These are phyloP conservation scores for Tylopilus vinaceipallidus DNA, from an alignment of 768 basidiomycete genomes.

Conservation along the genomic window DNA sequence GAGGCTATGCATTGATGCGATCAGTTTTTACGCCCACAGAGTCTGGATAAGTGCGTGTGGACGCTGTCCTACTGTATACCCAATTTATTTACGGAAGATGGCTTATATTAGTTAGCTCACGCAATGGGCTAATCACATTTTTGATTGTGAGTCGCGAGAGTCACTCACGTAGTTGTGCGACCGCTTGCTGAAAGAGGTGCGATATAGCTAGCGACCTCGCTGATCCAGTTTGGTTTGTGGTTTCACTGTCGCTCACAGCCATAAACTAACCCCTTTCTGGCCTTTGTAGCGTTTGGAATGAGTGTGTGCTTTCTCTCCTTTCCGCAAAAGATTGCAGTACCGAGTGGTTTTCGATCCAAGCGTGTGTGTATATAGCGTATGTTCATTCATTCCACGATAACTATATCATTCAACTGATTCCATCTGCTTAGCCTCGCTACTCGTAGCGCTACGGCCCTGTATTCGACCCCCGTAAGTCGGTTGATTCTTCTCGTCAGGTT, in stretches of 20 bases:
- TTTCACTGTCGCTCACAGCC: too few relatives aligned
- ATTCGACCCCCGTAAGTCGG: not conserved
- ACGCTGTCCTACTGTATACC: too few relatives aligned
- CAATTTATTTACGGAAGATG: not conserved
- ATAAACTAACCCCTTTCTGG: too few relatives aligned
- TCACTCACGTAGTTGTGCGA: not conserved
- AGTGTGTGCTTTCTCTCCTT: not conserved
- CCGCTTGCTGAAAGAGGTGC: not conserved
- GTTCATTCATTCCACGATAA: not conserved
- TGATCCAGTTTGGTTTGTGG: slow-evolving; percentile 7
- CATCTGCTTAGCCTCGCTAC: not conserved
- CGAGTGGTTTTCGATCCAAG: not conserved
- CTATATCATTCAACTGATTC: not conserved
- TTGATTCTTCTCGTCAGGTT: not conserved
- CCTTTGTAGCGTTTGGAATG: slow-evolving; percentile 2
- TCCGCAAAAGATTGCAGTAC: not conserved
- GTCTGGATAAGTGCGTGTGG: slow-evolving; percentile 13
- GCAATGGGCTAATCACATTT: not conserved
- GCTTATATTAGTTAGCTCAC: not conserved
- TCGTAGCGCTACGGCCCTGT: not conserved
- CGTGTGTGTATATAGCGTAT: not conserved
- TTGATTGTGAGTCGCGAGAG: slow-evolving; percentile 3
- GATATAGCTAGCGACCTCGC: not conserved
- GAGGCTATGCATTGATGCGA: not conserved
- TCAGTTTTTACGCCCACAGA: slow-evolving; percentile 13